phyloP scores from a whole-genome alignment of 495 filamentous ascomycete genomes.

The Aspergillus kassunensis region DNA sequence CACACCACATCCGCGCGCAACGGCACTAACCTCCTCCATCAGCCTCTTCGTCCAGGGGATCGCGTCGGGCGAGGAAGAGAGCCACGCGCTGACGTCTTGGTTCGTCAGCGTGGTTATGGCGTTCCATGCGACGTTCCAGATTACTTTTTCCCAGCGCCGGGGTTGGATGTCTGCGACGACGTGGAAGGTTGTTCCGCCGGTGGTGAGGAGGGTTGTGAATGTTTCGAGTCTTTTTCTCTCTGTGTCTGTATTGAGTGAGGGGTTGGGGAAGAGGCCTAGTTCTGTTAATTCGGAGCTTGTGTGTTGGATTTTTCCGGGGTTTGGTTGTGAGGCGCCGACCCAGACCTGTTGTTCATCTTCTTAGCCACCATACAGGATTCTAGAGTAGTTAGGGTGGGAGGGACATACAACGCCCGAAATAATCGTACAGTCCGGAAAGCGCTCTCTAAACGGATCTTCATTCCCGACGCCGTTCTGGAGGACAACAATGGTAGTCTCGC shows the following conservation, averaged over 20 bases:
- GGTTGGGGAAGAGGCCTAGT: constrained; percentile 44
- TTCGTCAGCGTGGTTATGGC: constrained; percentile 47
- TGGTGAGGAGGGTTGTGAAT: constrained; percentile 35
- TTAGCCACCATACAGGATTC: not conserved
- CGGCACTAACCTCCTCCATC: constrained; percentile 48
- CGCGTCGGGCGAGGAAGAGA: constrained; percentile 39
- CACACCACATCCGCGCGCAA: constrained; percentile 42
- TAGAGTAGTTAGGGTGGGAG: not conserved
- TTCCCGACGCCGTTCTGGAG: constrained; percentile 72
- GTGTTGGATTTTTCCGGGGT: constrained; percentile 42
- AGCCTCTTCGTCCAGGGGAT: constrained; percentile 37
- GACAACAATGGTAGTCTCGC: constrained; percentile 50
- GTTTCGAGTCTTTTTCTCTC: constrained; percentile 25
- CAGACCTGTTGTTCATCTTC: constrained; percentile 32
- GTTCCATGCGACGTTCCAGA: constrained; percentile 56
- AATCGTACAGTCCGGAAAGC: constrained; percentile 52
- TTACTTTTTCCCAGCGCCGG: constrained; percentile 51
- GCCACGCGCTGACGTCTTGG: constrained; percentile 47
- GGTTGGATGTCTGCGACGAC: constrained; percentile 42
- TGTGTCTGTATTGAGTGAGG: constrained; percentile 13
- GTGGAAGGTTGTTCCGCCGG: constrained; percentile 38
- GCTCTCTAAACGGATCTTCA: constrained; percentile 55
- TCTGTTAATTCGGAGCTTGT: constrained; percentile 45
- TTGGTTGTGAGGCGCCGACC: constrained; percentile 46
- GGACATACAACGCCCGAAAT: constrained; percentile 51